A percentile compares a stretch with the other conserved stretches of the same genome.
phyloP scores from a whole-genome alignment of 2,329 filamentous ascomycete species.

The Aspergillus calidoustus region DNA sequence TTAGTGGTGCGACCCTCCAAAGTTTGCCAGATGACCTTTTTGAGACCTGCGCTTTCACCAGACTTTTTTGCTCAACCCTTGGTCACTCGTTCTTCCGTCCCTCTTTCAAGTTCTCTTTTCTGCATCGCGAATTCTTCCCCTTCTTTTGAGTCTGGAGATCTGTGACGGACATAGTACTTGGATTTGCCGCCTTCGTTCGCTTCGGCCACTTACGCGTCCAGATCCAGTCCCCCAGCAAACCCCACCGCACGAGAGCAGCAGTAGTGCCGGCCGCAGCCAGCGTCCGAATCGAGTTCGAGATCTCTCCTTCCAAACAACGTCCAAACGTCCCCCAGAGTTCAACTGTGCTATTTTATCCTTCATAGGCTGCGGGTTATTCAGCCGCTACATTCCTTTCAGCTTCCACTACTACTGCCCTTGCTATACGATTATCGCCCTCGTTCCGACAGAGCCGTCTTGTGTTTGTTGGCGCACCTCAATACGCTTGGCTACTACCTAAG shows the following conservation, averaged over 20 bases:
- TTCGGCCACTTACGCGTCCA: conserved; percentile 31
- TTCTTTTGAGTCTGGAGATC: neutral
- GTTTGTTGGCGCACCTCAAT: conserved; percentile 23
- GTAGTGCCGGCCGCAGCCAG: conserved; percentile 18
- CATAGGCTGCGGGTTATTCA: conserved; percentile 21
- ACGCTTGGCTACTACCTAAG: conserved; percentile 23
- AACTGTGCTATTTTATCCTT: conserved; percentile 8
- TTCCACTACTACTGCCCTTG: conserved; percentile 14
- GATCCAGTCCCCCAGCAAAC: conserved; percentile 26
- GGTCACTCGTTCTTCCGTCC: conserved; percentile 9
- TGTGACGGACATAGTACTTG: neutral
- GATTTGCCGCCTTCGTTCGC: conserved; percentile 17
- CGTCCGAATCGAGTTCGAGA: conserved; percentile 20
- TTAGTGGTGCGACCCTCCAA: conserved; percentile 15
- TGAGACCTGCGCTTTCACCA: conserved; percentile 3
- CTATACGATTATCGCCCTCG: neutral
- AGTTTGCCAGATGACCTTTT: conserved; percentile 3
- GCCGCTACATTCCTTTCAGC: conserved; percentile 18
- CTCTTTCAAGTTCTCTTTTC: neutral
- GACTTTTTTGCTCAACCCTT: neutral
- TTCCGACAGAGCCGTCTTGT: conserved; percentile 8
- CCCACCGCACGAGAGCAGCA: conserved; percentile 31
- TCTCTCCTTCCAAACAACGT: conserved; percentile 20
- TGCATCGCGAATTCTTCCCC: neutral
- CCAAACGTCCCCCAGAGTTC: conserved; percentile 18